Conservation (phyloP, 2,329 filamentous ascomycete species). For the Ascochyta viciae-villosae region DNA sequence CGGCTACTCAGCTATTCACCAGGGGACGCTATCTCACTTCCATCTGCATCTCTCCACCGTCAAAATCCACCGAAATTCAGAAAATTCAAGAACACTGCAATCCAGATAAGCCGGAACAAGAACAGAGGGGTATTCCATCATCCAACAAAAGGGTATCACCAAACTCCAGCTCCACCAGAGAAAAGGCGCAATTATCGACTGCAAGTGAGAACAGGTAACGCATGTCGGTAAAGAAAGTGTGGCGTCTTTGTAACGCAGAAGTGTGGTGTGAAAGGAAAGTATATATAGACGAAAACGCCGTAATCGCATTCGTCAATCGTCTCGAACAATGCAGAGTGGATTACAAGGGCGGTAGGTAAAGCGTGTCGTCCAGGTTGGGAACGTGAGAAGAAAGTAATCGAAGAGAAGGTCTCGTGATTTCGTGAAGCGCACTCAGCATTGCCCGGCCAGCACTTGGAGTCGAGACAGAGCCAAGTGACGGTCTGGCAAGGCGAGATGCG, state of each 20-base stretch:
- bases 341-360: conserved; percentile 35
- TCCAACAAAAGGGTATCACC: conserved; percentile 44
- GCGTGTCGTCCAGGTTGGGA: conserved; percentile 20
- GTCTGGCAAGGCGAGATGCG: conserved; percentile 14
- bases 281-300: conserved; percentile 12
- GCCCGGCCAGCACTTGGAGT: conserved; percentile 19
- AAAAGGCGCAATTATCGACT: conserved; percentile 23
- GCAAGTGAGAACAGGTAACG: neutral
- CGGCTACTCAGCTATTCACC: too few species aligned
- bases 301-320: conserved; percentile 37
- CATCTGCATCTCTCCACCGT: too few species aligned
- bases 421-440: conserved; percentile 26
- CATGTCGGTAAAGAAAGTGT: too few species aligned
- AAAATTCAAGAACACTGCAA: neutral
- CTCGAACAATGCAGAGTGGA: conserved; percentile 35
- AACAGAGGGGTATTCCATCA: conserved; percentile 16
- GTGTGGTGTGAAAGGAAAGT: conserved; percentile 12
- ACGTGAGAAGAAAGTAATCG: conserved; percentile 14
- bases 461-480: conserved; percentile 15
- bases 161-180: conserved; percentile 52
- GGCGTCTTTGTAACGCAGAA: neutral
- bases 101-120: conserved; percentile 12
- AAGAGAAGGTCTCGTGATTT: conserved; percentile 28
- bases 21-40: too few species aligned
- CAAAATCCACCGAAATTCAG: neutral